Base-by-base conservation (phyloP, 345 rosid genomes). In the Angophora floribunda region DNA sequence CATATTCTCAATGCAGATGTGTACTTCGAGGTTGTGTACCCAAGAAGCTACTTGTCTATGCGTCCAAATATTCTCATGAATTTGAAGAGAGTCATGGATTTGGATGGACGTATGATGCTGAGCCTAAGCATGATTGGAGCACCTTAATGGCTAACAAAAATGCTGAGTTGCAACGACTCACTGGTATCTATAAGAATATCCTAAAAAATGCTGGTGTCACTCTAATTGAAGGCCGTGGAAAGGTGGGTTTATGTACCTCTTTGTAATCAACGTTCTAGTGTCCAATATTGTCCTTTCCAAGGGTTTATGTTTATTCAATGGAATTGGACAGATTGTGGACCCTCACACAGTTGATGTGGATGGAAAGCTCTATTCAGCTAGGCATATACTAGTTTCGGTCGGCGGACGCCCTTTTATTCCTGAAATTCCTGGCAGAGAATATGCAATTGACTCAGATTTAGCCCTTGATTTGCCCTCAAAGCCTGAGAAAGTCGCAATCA, bases 1-100 rank as follows among this genome's bases (percentile, higher is more conserved):
- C 41, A 61, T 24, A 65, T 41, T 80, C 86, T 19, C 15, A 30
- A 65, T 86, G 86, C 92, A 96, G 98, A 86, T 97, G 99, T 92
- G 98, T 97, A 1, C 95, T 97, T n/a, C 95, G 99, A 86, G 99
- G 99, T 89, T 97, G 99, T 88, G 97, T 97, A 24, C 99, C 99
- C n/a, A 96, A 97, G 96, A 97, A 97, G 88, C 87, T 97, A 85
- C 94, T 97, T 51, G 99, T 97, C 51, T 97, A 96, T 47, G 93
- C 98, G 28, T 97, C 99, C 50, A 97, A 96, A 91, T 97, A 91
- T 89, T 87, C 92, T 90, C 99, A 97, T 87, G 99, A 97, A 89
- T 96, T 96, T 88, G 99, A 97, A 78, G 99, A 97, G 90, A 96
- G 99, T 91, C 88, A 87, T 70, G 99, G 99, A 32, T 97, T 94